Base-by-base conservation (phyloP, 257 asterid species). In the Plantago elongata region DNA sequence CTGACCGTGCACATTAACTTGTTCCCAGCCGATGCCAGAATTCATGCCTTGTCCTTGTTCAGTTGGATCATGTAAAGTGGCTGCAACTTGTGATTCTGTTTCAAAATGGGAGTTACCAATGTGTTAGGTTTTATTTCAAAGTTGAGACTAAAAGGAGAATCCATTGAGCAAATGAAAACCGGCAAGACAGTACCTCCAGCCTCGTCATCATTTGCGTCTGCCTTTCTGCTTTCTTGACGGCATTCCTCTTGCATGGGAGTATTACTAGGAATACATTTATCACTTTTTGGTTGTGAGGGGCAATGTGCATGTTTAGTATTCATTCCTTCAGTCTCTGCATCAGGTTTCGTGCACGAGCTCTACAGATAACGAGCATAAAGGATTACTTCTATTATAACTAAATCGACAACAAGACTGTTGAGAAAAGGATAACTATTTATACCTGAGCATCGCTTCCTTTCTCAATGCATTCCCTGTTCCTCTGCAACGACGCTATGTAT, bases 361-460 rank as follows among this genome's bases (percentile, higher is more conserved):
- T 91, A 79, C 72, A 69, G 62, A 67, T 45, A 9, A 74, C 64
- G 68, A 0, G 29, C 27, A 22, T 37, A 17, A 13, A 55, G 14
- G 27, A 5, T 63, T 64, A 12, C 9, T 34, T 12, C 40, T 10
- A n/a, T 3, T 3, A n/a, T 13, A 29, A 5, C 5, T 8, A 54
- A 34, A 34, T 34, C 40, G 7, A 34, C 40, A 1, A 34, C 40
- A 51, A 57, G 49, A 70, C 47, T 48, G 57, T n/a, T 18, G 51
- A 13, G 18, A 61, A 15, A 44, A 22, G 13, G 45, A 45, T 43
- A 64, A 38, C 40, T 4, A 6, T 34, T 34, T 34, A 34, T 83
- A 91, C 98, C 98, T 88, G 98, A 69, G 83, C 84, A 74, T 88
- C 97, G 63, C 81, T 85, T 71, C 89, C 95, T 78, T 90, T 90